Base-by-base conservation (phyloP, 192 early-diverging fungal genomes). In the Geranomyces michiganensis region DNA sequence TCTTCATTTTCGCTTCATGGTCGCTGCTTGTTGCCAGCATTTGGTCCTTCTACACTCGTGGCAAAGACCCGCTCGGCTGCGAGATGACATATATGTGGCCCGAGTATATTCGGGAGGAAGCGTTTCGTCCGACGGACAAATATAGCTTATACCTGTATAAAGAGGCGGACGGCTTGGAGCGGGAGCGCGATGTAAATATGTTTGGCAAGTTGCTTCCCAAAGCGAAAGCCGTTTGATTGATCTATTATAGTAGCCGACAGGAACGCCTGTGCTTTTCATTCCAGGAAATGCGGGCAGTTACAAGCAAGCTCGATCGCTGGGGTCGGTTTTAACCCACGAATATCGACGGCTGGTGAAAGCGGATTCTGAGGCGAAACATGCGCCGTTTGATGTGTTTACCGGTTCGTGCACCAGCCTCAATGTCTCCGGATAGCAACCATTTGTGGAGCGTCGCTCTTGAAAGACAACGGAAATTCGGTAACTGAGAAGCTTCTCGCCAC, bases 201-300 rank as follows among this genome's bases (percentile, higher is more conserved):
- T 27, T 3, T 14, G 51, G 59, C 9, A 22, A 19, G 60, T 33
- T 62, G 1, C 31, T 51, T 69, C 47, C 6, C 29, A 7, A 61
- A 74, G 12, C 36, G 33, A 19, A 41, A 41, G 5, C 36, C 36
- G 36, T 10, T 41, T 41, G 36, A 41, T 41, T 3, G 5, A 41
- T 41, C 36, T 41, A 41, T 41, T 3, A 3, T 41, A 31, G 14
- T 65, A 83, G 77, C 88, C 89, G 26, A 83, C 75, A 21, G 90
- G 93, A 41, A 83, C 94, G 27, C 97, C 97, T 1, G 88, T 93
- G 0, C 81, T 99, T 14, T 99, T 99, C 81, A 88, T 99, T 41
- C 96, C 94, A 1, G 96, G 96, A 0, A 93, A 97, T 67, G 93
- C 95, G 27, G 96, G 96, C 19, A 94, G 92, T 68, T 91, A 91